Percentiles rank a stretch among this genome's conserved stretches.
These are phyloP conservation scores for Cymbopogon citratus DNA, from an alignment of 176 grass and related monocot genomes.

Conservation along the genomic window DNA sequence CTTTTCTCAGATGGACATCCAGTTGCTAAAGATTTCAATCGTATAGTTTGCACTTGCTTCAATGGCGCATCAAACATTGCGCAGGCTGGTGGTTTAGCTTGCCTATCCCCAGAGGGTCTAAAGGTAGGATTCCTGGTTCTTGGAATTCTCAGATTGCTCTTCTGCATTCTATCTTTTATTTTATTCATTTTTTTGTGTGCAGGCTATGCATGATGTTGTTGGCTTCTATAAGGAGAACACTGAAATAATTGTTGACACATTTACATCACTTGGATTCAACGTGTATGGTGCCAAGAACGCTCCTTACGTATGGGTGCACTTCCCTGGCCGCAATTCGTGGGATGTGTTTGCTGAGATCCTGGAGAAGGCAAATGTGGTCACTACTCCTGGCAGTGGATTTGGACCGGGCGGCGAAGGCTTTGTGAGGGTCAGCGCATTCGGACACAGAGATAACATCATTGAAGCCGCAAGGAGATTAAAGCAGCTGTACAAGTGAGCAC, in stretches of 20 bases:
- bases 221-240: constrained; percentile 94
- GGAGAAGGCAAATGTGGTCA: constrained; percentile 78
- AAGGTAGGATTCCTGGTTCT: constrained; percentile 35
- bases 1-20: constrained; percentile 89
- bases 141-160: constrained; percentile 7
- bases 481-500: constrained; percentile 47
- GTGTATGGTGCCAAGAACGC: constrained; percentile 89
- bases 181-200: not conserved
- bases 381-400: constrained; percentile 86
- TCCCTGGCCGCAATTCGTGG: constrained; percentile 82
- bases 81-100: constrained; percentile 81
- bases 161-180: not conserved
- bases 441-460: constrained; percentile 62
- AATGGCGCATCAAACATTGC: constrained; percentile 85
- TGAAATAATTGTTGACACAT: constrained; percentile 75
- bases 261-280: constrained; percentile 73
- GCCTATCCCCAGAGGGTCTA: constrained; percentile 73
- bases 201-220: constrained; percentile 40
- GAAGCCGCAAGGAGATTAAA: constrained; percentile 61
- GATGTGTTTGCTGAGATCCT: constrained; percentile 80
- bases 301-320: constrained; percentile 94
- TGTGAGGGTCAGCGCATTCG: constrained; percentile 80
- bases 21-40: constrained; percentile 89
- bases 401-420: constrained; percentile 82
- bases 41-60: constrained; percentile 87